Base-by-base conservation (phyloP, 352 stramenopile species). In the Globisporangium camurandrum region DNA sequence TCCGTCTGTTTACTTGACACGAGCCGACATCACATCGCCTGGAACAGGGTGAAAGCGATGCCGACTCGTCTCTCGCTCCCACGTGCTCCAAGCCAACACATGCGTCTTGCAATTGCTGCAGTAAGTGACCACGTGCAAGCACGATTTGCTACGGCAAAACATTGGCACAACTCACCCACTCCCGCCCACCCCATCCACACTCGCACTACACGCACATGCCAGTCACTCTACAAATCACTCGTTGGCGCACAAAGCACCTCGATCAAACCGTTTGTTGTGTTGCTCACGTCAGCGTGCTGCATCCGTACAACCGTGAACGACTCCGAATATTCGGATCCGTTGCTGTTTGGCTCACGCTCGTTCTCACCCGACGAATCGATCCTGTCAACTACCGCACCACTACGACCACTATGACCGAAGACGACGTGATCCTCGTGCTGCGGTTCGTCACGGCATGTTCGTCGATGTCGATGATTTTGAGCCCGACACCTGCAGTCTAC, bases 401-500 rank as follows among this genome's bases (percentile, higher is more conserved):
- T 10, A 17, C 39, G 6, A 30, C 1, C 20, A 28, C 39, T 22
- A 45, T 45, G 39, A 31, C 39, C 39, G 39, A 45, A 28, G 44
- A 40, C 39, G 39, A 45, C 22, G 39, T 45, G 39, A 45, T 51
- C 11, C 45, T 51, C 22, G 31, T 33, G 30, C 45, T 51, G 22
- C 59, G 62, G 26, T 58, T 66, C 3, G 37, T 71, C 43, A 61
- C 66, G 33, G 56, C 62, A 26, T 66, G 51, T 51, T 71, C 61
- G 55, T 70, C 67, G 43, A 56, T 72, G 27, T 57, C 59, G 49
- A 72, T 76, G 64, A 71, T 69, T 48, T 50, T 73, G 54, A 73
- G 61, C 56, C 64, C 67, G 36, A 61, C 63, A 38, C 60, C 60
- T 7, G 62, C 61, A 5, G 54, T 75, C 34, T 75, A 64, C 39